Percentiles rank a stretch among this genome's conserved stretches.
Evolutionary conservation across 495 filamentous ascomycete genomes (phyloP).

Genomic region (Diplogelasinospora grovesii): DNA sequence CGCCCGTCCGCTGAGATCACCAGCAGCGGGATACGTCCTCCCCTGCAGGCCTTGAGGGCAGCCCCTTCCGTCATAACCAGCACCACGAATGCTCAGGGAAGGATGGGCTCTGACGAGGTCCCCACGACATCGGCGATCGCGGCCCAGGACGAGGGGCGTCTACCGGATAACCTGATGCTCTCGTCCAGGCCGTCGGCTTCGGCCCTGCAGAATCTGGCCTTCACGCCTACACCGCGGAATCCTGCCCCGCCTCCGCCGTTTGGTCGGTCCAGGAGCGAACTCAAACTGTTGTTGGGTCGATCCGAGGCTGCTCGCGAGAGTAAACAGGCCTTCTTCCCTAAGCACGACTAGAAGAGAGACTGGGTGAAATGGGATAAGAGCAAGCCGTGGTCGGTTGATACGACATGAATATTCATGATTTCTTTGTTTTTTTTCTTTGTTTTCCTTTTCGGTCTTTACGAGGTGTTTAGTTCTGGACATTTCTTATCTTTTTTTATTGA

Average conservation of each 20-base stretch:
- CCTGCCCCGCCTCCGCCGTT: slow-evolving; percentile 30
- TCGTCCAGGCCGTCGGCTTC: slow-evolving; percentile 20
- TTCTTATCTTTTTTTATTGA: too few species aligned
- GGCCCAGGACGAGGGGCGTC: slow-evolving; percentile 15
- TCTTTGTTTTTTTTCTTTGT: too few species aligned
- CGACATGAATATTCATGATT: too few species aligned
- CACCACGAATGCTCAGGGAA: slow-evolving; percentile 30
- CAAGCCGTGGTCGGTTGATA: too few species aligned
- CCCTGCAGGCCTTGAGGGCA: slow-evolving; percentile 11
- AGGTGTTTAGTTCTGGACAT: too few species aligned
- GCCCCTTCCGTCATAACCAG: slow-evolving; percentile 27
- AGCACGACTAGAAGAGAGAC: too few species aligned
- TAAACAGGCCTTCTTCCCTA: too few species aligned
- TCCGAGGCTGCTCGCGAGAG: too few species aligned
- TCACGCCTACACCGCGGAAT: slow-evolving; percentile 33
- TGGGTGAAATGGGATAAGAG: too few species aligned
- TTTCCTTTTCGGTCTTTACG: too few species aligned
- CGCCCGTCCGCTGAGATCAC: too few species aligned
- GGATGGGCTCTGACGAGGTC: slow-evolving; percentile 27
- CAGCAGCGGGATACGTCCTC: too few species aligned
- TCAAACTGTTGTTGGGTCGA: slow-evolving; percentile 43
- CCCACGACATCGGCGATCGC: slow-evolving; percentile 11
- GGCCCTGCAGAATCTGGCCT: slow-evolving; percentile 24
- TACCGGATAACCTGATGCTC: slow-evolving; percentile 17
- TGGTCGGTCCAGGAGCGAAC: slow-evolving; percentile 44